phyloP scores from a whole-genome alignment of 768 basidiomycete species.

The Psilocybe tampanensis region DNA sequence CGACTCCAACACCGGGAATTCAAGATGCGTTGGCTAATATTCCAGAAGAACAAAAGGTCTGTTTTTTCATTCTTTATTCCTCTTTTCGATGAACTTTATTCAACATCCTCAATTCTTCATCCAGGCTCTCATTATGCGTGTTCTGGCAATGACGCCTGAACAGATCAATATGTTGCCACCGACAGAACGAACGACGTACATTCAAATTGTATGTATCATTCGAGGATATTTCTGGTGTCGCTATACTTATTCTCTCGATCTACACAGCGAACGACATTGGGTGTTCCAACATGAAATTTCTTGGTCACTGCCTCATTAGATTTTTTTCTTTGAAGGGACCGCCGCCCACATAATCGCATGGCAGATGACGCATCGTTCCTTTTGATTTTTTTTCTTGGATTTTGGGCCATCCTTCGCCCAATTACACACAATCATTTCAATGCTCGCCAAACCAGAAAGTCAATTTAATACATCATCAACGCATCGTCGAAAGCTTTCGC shows the following conservation, averaged over 20 bases:
- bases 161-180: constrained; percentile 79
- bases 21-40: constrained; percentile 60
- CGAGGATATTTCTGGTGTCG: not conserved
- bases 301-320: too few species aligned
- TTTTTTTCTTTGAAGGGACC: too few species aligned
- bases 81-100: not conserved
- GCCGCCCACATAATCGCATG: too few species aligned
- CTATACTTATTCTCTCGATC: not conserved
- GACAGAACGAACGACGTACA: constrained; percentile 71
- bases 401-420: too few species aligned
- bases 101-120: too few species aligned
- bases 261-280: constrained; percentile 40
- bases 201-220: constrained; percentile 70
- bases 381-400: too few species aligned
- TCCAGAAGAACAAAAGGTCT: constrained; percentile 70
- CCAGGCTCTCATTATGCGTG: constrained; percentile 75
- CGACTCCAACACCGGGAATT: constrained; percentile 30
- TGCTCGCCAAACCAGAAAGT: too few species aligned
- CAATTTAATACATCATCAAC: too few species aligned
- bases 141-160: constrained; percentile 81
- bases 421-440: too few species aligned
- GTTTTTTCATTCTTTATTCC: constrained; percentile 3
- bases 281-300: constrained; percentile 35
- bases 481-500: too few species aligned
- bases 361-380: too few species aligned